phyloP scores from a whole-genome alignment of 2,329 filamentous ascomycete species.

The Ophiostoma sp. region DNA sequence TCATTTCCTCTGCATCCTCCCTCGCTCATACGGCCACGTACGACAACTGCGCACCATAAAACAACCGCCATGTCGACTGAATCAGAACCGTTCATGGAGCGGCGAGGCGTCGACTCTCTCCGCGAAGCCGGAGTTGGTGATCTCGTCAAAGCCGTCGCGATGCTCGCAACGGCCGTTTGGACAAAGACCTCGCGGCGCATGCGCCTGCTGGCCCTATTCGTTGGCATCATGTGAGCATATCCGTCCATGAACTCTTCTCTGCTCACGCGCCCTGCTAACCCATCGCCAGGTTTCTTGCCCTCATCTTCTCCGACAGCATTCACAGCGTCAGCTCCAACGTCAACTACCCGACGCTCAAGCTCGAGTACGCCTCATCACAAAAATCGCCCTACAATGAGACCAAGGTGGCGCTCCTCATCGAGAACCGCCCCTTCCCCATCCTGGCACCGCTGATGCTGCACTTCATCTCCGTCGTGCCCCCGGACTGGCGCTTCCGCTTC shows the following conservation, averaged over 20 bases:
- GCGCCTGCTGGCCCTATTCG: slow-evolving; percentile 30
- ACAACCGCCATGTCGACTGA: slow-evolving; percentile 17
- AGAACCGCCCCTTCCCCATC: slow-evolving; percentile 45
- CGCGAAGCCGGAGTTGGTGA: slow-evolving; percentile 21
- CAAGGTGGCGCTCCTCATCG: slow-evolving; percentile 52
- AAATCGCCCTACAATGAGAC: slow-evolving; percentile 41
- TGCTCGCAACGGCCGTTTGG: slow-evolving; percentile 32
- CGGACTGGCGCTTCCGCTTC: slow-evolving; percentile 54
- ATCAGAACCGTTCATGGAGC: slow-evolving; percentile 19
- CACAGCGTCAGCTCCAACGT: slow-evolving; percentile 21
- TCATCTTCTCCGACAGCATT: slow-evolving; percentile 23
- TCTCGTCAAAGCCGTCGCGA: slow-evolving; percentile 15
- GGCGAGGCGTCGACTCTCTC: slow-evolving; percentile 23
- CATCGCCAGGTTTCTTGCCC: slow-evolving; percentile 12
- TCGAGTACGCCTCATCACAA: slow-evolving; percentile 34
- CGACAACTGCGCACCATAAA: not conserved
- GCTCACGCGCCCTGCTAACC: not conserved
- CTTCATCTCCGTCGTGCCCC: slow-evolving; percentile 51
- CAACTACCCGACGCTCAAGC: slow-evolving; percentile 30
- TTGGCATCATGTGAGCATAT: slow-evolving; percentile 34
- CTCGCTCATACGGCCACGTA: not conserved
- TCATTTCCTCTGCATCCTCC: not conserved
- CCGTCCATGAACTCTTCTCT: not conserved
- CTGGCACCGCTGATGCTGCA: slow-evolving; percentile 51
- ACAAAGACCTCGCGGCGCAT: slow-evolving; percentile 35